Conservation (phyloP, 1,284 basidiomycete genomes). For the Cutaneotrichosporon sp. region DNA sequence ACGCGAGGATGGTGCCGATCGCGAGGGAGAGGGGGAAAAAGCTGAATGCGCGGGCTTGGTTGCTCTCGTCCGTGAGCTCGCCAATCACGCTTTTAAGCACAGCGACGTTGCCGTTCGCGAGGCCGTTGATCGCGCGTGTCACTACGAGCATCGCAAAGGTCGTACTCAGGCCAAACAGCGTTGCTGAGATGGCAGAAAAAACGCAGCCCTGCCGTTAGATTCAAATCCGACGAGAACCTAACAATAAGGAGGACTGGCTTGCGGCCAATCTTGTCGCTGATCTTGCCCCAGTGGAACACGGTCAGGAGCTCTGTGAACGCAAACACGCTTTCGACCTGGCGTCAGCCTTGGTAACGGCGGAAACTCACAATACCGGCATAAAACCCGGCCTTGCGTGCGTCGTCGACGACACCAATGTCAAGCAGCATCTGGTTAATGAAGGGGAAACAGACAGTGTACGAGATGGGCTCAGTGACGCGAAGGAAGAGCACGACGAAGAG, state of each 20-base stretch:
- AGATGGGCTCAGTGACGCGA: constrained; percentile 35
- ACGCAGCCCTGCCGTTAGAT: constrained; percentile 22
- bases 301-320: constrained; percentile 35
- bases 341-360: background rate
- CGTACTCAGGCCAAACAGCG: constrained; percentile 32
- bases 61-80: constrained; percentile 37
- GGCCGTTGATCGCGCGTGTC: constrained; percentile 31
- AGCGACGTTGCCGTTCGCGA: constrained; percentile 38
- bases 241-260: constrained; percentile 35
- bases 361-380: constrained; percentile 23
- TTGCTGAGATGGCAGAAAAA: constrained; percentile 27
- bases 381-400: constrained; percentile 32
- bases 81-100: constrained; percentile 38
- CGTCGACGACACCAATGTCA: constrained; percentile 29
- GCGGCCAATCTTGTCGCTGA: constrained; percentile 32
- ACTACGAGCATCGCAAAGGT: constrained; percentile 27
- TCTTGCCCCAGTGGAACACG: constrained; percentile 36
- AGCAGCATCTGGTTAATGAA: constrained; percentile 41
- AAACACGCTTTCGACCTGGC: constrained; percentile 37
- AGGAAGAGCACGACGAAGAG: constrained; percentile 33
- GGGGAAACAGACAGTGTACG: constrained; percentile 29
- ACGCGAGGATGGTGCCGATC: constrained; percentile 34
- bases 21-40: constrained; percentile 39
- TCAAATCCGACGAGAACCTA: background rate
- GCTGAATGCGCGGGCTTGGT: constrained; percentile 35